Evolutionary conservation across 1,284 basidiomycete genomes (phyloP), one percentile per base, ranked within the genome.

Genomic region (Heterobasidion parviporum): DNA sequence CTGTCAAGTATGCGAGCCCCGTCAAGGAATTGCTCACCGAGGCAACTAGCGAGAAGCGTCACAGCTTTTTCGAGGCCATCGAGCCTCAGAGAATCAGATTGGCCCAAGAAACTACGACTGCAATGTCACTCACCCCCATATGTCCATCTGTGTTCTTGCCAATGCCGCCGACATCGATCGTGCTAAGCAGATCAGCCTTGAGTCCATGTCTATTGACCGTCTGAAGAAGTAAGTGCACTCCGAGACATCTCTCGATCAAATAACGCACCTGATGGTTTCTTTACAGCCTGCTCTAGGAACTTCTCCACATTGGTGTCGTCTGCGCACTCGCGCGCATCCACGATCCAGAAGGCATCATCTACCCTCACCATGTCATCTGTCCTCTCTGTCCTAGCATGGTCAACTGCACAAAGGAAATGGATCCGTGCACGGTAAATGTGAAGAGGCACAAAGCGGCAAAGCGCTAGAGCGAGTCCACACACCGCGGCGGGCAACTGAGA

Each of bases 151-250:
- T 84, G 98, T 99, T 84, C 90, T 99, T 65, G 96, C 95, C 62
- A 97, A 99, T 78, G 96, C 95, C 53, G 89, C 90, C 71, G 96
- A 99, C 76, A 97, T 99, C 72, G 97, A 99, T 78, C 92, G 94
- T 70, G 94, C 94, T 57, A 98, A 98, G 82, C 89, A 94, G 74
- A 96, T 97, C 64, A 89, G 94, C 66, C 86, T 97, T 63, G 94
- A 97, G 74, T 96, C 95, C 80, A 98, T 98, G 95, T 96, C 94
- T 64, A 96, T 98, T 67, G 96, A 99, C 69, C 97, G 98, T 77
- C 83, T 99, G 78, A 99, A 99, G 80, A 99, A 99, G 92, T 89
- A 63, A 45, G 81, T 71, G 44, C 12, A 26, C 33, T 20, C 47
- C 15, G 52, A 14, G 45, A 18, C 18, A 18, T 18, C 18, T 8